Percentiles rank a stretch among this genome's conserved stretches.
Conservation (phyloP, 2,329 filamentous ascomycete species). For the Trichophyton schoenleinii region DNA sequence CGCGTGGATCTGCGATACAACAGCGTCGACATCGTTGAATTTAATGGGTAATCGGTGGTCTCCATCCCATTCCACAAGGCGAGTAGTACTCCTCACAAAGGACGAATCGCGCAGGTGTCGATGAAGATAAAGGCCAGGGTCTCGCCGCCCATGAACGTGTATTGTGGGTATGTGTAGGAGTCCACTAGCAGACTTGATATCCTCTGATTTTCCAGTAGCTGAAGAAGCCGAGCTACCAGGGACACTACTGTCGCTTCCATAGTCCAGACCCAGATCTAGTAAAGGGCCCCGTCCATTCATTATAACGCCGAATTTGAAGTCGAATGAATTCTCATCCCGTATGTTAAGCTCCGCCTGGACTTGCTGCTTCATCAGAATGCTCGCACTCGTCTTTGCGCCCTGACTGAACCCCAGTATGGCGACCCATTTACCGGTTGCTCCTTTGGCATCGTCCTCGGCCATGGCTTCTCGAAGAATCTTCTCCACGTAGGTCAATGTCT, state of each 20-base stretch:
- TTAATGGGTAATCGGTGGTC: constrained; percentile 60
- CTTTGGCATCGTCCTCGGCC: constrained; percentile 19
- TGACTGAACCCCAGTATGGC: constrained; percentile 55
- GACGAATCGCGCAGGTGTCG: constrained; percentile 45
- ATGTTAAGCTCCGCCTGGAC: not conserved
- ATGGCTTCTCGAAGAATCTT: constrained; percentile 33
- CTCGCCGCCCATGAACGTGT: constrained; percentile 54
- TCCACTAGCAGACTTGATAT: not conserved
- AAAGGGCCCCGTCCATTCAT: constrained; percentile 11
- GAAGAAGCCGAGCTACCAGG: not conserved
- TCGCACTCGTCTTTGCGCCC: constrained; percentile 50
- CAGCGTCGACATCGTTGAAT: constrained; percentile 47
- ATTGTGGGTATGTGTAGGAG: constrained; percentile 42
- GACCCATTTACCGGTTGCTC: constrained; percentile 46
- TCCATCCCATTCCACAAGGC: constrained; percentile 60
- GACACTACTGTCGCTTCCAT: not conserved
- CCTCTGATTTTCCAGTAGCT: not conserved
- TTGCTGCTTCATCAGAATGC: constrained; percentile 37
- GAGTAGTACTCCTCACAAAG: constrained; percentile 43
- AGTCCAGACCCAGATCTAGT: not conserved
- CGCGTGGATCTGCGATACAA: constrained; percentile 21
- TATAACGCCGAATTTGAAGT: constrained; percentile 11
- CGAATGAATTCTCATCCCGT: not conserved
- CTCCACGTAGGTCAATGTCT: constrained; percentile 39
- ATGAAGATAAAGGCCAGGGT: constrained; percentile 49